Base-by-base conservation (phyloP, 805 yeast genomes). In the Candida suzukii region DNA sequence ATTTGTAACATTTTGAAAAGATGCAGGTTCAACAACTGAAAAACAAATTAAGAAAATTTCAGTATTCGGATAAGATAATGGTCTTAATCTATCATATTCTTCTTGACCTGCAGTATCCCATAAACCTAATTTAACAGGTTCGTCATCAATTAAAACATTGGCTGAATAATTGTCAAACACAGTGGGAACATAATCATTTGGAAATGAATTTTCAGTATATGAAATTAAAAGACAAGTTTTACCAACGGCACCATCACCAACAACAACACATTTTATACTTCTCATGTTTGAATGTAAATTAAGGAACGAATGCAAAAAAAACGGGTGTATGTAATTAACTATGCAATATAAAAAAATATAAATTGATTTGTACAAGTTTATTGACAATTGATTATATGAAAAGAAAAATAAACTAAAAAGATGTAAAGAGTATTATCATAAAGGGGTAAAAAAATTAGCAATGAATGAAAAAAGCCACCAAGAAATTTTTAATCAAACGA, bases 161-260 rank as follows among this genome's bases (percentile, higher is more conserved):
- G 87, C 96, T 11, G 96, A 95, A 60, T 87, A 87, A 67, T 88
- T 88, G 61, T 90, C 96, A 58, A 91, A 88, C 35, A 91, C 98
- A n/a, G 99, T 91, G 47, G 98, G 99, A 43, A 91, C 97, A 61
- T 91, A 91, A 67, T 93, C 98, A 42, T 95, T 93, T 25, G 99
- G 99, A 67, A 91, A 91, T 63, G 91, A 93, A 68, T 88, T 86
- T 46, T 96, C 91, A 40, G 98, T 91, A 67, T 91, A 91, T 49
- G 97, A 90, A 58, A 91, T 91, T 53, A 93, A 75, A 48, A 93
- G 78, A 70, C 98, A 91, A 17, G 98, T 91, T 60, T 88, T 91
- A 55, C 99, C 99, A 49, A 93, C 98, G 53, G 98, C 98, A 86
- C 99, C 99, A 69, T 93, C 99, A 51, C 99, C 99, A 42, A 93